Conservation (phyloP, 1,284 basidiomycete genomes). For the Testicularia cyperi region DNA sequence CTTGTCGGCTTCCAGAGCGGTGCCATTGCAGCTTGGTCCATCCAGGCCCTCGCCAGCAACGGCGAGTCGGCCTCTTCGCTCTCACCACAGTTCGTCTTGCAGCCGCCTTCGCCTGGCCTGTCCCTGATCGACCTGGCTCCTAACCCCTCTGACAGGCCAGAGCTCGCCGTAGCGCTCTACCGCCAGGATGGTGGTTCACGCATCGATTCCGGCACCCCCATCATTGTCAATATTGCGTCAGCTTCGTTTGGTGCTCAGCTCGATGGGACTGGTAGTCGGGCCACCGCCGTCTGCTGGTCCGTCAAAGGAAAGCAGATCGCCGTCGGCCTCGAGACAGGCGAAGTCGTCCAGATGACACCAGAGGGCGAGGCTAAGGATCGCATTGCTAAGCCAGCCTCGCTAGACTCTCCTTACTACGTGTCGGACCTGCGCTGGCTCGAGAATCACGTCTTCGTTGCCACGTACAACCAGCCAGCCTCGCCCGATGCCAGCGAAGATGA, state of each 20-base stretch:
- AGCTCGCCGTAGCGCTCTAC: constrained; percentile 60
- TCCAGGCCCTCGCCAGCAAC: constrained; percentile 15
- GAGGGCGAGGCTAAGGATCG: constrained; percentile 68
- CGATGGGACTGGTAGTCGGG: constrained; percentile 10
- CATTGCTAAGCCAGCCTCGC: constrained; percentile 65
- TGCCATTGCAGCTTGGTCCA: constrained; percentile 38
- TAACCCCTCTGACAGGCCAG: constrained; percentile 62
- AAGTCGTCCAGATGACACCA: constrained; percentile 72
- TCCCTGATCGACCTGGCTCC: constrained; percentile 57
- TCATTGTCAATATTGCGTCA: constrained; percentile 31
- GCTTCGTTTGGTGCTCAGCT: constrained; percentile 38
- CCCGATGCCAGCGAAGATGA: too few species aligned
- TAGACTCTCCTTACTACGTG: constrained; percentile 64
- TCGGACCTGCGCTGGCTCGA: constrained; percentile 70
- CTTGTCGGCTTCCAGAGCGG: constrained; percentile 43
- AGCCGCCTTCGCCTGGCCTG: constrained; percentile 28
- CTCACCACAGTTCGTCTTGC: constrained; percentile 26
- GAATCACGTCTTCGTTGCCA: constrained; percentile 71
- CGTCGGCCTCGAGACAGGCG: constrained; percentile 71
- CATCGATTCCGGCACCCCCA: constrained; percentile 32
- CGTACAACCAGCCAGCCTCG: constrained; percentile 64
- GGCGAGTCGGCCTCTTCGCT: constrained; percentile 17
- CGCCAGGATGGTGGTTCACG: constrained; percentile 56
- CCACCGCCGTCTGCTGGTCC: constrained; percentile 72
- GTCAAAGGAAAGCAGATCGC: constrained; percentile 83